These are phyloP conservation scores for Aspergillus calidoustus DNA, from an alignment of 2,329 filamentous ascomycete genomes.

Conservation along the genomic window DNA sequence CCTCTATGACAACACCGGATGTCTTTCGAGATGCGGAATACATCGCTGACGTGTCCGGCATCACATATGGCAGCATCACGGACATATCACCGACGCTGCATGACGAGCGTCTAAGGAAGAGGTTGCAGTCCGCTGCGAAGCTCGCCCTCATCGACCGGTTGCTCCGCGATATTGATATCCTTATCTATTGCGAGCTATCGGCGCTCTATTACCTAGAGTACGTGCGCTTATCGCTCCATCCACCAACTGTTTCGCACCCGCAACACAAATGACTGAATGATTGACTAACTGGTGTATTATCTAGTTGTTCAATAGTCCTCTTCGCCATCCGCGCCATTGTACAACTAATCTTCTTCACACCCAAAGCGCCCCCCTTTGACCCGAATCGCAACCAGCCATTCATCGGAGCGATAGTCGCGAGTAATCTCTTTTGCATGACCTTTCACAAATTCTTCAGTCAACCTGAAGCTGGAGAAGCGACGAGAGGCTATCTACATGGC, in stretches of 20 bases:
- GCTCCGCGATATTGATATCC: conserved; percentile 61
- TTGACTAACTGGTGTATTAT: not conserved
- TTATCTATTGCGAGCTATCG: conserved; percentile 66
- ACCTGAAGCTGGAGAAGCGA: conserved; percentile 56
- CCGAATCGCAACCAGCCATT: conserved; percentile 58
- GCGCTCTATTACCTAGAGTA: conserved; percentile 68
- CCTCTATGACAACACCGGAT: conserved; percentile 54
- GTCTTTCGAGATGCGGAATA: conserved; percentile 52
- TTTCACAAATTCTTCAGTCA: conserved; percentile 60
- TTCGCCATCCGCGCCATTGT: conserved; percentile 60
- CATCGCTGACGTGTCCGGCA: conserved; percentile 51
- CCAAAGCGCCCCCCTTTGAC: conserved; percentile 59
- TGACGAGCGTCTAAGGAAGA: conserved; percentile 35
- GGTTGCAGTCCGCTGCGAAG: conserved; percentile 45
- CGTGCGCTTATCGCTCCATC: conserved; percentile 28
- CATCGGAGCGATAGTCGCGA: conserved; percentile 57
- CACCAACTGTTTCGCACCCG: not conserved
- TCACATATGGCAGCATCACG: conserved; percentile 36
- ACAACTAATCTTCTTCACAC: conserved; percentile 64
- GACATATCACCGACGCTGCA: conserved; percentile 25
- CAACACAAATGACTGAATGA: not conserved
- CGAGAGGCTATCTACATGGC: conserved; percentile 62
- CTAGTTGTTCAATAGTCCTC: conserved; percentile 62
- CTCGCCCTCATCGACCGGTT: conserved; percentile 59
- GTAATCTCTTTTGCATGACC: conserved; percentile 61